Percentiles rank a stretch among this genome's conserved stretches.
These are phyloP conservation scores for Chytriomyces sp. DNA, from an alignment of 192 early-diverging fungal species.

Conservation along the genomic window DNA sequence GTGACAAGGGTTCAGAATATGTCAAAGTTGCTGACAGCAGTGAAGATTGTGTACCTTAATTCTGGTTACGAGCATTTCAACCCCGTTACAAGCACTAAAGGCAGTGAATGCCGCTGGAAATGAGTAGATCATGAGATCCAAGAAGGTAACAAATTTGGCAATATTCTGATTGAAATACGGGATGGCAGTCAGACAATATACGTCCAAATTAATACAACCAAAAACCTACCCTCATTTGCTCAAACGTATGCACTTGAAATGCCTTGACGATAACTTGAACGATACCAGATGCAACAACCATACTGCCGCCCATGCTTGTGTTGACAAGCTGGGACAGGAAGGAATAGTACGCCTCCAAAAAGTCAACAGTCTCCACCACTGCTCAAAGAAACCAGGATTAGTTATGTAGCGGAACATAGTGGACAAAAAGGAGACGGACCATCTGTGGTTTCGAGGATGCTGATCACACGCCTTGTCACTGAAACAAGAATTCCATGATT, in stretches of 20 bases:
- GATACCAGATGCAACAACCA: slow-evolving; percentile 91
- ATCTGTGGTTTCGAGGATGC: slow-evolving; percentile 46
- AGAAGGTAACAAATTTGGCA: slow-evolving; percentile 71
- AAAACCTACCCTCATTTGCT: slow-evolving; percentile 64
- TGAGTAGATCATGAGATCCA: slow-evolving; percentile 84
- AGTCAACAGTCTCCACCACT: slow-evolving; percentile 53
- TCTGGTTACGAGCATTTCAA: slow-evolving; percentile 76
- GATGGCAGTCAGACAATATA: neutral
- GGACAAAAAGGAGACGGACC: neutral
- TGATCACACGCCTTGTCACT: slow-evolving; percentile 75
- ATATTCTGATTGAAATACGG: slow-evolving; percentile 29
- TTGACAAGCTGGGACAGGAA: slow-evolving; percentile 79
- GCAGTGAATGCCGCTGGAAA: slow-evolving; percentile 75
- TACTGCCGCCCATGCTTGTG: slow-evolving; percentile 82
- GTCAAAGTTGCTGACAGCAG: slow-evolving; percentile 9
- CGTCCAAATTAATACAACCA: neutral
- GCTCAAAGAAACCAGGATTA: neutral
- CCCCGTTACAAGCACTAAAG: slow-evolving; percentile 83
- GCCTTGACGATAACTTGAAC: slow-evolving; percentile 77
- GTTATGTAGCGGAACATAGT: neutral
- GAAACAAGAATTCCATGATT: slow-evolving; percentile 92
- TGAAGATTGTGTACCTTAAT: slow-evolving; percentile 61
- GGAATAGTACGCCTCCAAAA: slow-evolving; percentile 81
- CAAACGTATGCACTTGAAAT: slow-evolving; percentile 65
- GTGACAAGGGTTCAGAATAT: slow-evolving; percentile 4